Evolutionary conservation across 2,329 filamentous ascomycete genomes (phyloP).

Genomic region (Epichloe gansuensis): DNA sequence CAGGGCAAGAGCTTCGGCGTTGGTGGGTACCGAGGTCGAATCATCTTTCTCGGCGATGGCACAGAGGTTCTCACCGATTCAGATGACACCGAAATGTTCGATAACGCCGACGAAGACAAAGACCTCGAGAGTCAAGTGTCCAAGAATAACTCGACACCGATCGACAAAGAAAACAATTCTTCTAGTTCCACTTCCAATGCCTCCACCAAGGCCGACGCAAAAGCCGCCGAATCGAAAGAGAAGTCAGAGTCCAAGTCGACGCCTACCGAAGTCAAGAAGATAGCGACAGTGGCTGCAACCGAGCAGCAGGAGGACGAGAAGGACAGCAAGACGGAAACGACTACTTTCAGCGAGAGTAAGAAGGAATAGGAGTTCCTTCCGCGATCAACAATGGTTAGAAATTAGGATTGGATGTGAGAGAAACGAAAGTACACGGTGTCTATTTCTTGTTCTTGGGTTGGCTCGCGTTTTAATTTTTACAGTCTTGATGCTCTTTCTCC

Average conservation of each 20-base stretch:
- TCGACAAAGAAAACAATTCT: constrained; percentile 11
- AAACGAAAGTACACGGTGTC: neutral
- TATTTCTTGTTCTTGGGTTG: constrained; percentile 1
- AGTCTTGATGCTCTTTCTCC: neutral
- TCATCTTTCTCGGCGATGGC: constrained; percentile 91
- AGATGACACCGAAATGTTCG: constrained; percentile 87
- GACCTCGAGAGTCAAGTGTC: constrained; percentile 74
- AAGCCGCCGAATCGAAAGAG: constrained; percentile 7
- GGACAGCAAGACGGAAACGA: constrained; percentile 13
- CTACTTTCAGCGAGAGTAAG: constrained; percentile 18
- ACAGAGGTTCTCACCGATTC: constrained; percentile 83
- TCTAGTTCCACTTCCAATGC: constrained; percentile 6
- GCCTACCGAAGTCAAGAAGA: neutral
- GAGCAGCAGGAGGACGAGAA: constrained; percentile 14
- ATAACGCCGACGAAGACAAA: constrained; percentile 72
- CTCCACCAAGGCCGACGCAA: constrained; percentile 9
- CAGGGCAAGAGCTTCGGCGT: constrained; percentile 49
- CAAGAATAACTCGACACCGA: constrained; percentile 33
- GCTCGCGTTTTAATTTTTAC: constrained; percentile 4
- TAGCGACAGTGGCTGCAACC: neutral
- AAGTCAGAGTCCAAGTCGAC: constrained; percentile 8
- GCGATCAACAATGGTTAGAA: constrained; percentile 4
- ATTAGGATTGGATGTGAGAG: neutral
- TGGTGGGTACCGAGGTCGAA: constrained; percentile 65
- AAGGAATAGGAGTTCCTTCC: constrained; percentile 23